Percentiles rank a stretch among this genome's conserved stretches.
phyloP scores from a whole-genome alignment of 495 filamentous ascomycete genomes.

The Penicillium manginii region DNA sequence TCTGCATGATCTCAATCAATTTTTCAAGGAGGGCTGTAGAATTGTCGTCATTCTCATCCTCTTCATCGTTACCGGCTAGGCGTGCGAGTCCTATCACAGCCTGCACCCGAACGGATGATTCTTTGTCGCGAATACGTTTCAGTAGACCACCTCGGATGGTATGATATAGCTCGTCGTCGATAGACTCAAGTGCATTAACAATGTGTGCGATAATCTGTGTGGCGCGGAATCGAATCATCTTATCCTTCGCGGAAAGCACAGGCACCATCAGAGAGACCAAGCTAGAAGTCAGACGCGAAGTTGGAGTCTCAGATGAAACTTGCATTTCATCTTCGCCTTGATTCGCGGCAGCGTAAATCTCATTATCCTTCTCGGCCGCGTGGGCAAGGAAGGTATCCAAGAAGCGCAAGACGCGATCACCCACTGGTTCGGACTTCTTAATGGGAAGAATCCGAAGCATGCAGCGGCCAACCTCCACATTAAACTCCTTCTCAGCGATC shows the following conservation, averaged over 20 bases:
- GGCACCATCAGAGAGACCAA: slow-evolving; percentile 71
- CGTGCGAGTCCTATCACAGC: slow-evolving; percentile 89
- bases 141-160: slow-evolving; percentile 73
- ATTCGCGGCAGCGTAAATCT: slow-evolving; percentile 45
- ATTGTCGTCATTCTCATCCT: slow-evolving; percentile 72
- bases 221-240: slow-evolving; percentile 85
- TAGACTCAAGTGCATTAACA: slow-evolving; percentile 84
- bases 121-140: slow-evolving; percentile 89
- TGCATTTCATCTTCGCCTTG: slow-evolving; percentile 55
- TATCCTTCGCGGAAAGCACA: slow-evolving; percentile 81
- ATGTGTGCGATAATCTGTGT: slow-evolving; percentile 89
- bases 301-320: slow-evolving; percentile 77
- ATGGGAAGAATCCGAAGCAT: slow-evolving; percentile 79
- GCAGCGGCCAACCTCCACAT: slow-evolving; percentile 79
- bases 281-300: slow-evolving; percentile 72
- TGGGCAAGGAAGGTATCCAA: slow-evolving; percentile 81
- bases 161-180: slow-evolving; percentile 87
- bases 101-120: slow-evolving; percentile 87
- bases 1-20: slow-evolving; percentile 89
- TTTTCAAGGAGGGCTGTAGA: slow-evolving; percentile 69
- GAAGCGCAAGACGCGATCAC: slow-evolving; percentile 84
- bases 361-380: slow-evolving; percentile 75
- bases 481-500: slow-evolving; percentile 84
- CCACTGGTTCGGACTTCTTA: slow-evolving; percentile 89
- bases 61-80: slow-evolving; percentile 77